Evolutionary conservation across 2,329 filamentous ascomycete genomes (phyloP), one percentile per base, ranked within the genome.

Genomic region (Incumbomyces lentus): DNA sequence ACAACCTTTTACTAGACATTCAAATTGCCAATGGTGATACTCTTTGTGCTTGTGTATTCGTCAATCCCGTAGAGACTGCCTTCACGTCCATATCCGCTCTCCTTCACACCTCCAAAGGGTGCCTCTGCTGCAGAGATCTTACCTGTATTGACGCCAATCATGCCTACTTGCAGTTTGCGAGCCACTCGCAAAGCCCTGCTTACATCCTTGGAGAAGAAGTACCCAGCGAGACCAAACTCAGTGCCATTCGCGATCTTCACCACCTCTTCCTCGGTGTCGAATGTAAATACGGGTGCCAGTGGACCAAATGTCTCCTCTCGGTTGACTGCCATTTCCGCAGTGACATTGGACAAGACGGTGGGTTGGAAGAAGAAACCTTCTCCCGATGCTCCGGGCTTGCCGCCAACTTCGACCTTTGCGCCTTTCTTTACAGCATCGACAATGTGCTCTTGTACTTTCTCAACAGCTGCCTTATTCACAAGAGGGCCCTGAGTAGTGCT

Each of bases 401-500:
- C 53, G 33, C 54, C 59, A 8, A 53, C 35, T 8, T 55, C 19
- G 14, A 61, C 33, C 16, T 51, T 44, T 11, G 51, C 57, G 13
- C 56, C 57, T 22, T 57, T 57, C 14, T 40, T 22, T 13, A 56
- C 41, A 1, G 53, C 54, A 19, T 57, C 54, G 18, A 51, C 36
- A 3, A 51, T 32, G 43, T 50, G 44, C 26, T 38, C 41, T 44
- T 32, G 36, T 12, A 49, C 49, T 18, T 54, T 53, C 18, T 35
- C 32, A n/a, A 50, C 49, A 14, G 51, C 52, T 18, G 47, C 47
- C 16, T 56, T 50, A 44, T 56, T 56, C 7, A 53, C 55, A n/a
- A 93, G 68, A 17, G 86, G 86, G 1, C 86, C 86, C 60, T 90
- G 85, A 0, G 86, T 92, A 46, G 78, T 72, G 51, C 75, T 77